Conservation (phyloP, 192 early-diverging fungal genomes). For the Backusella liffmaniae region DNA sequence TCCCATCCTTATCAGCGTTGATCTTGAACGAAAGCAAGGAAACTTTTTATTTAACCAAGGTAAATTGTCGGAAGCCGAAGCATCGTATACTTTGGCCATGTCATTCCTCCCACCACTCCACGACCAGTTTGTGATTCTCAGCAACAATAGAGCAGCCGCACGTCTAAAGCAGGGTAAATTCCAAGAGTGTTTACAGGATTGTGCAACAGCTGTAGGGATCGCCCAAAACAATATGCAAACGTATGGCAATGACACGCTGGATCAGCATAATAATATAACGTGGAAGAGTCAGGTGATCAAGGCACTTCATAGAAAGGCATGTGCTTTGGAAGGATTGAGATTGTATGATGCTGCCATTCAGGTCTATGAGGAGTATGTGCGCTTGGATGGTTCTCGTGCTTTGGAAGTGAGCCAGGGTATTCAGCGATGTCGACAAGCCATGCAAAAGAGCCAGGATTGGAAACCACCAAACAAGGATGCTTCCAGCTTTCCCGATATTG, state of each 20-base stretch:
- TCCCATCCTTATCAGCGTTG: slow-evolving; percentile 31
- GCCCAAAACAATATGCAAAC: slow-evolving; percentile 17
- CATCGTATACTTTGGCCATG: slow-evolving; percentile 69
- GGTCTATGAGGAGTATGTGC: slow-evolving; percentile 51
- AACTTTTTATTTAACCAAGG: slow-evolving; percentile 89
- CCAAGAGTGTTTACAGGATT: slow-evolving; percentile 65
- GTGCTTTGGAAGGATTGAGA: slow-evolving; percentile 79
- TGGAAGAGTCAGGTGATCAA: slow-evolving; percentile 69
- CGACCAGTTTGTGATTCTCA: slow-evolving; percentile 58
- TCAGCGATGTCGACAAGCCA: slow-evolving; percentile 42
- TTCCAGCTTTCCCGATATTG: slow-evolving; percentile 19
- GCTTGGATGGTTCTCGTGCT: slow-evolving; percentile 28
- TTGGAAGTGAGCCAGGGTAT: slow-evolving; percentile 43
- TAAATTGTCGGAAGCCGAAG: slow-evolving; percentile 78
- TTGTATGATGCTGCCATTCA: slow-evolving; percentile 70
- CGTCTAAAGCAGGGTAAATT: slow-evolving; percentile 87
- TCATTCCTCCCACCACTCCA: slow-evolving; percentile 62
- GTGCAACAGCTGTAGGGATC: slow-evolving; percentile 43
- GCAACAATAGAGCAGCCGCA: slow-evolving; percentile 88
- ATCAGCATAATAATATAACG: background rate
- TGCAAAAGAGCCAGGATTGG: slow-evolving; percentile 7
- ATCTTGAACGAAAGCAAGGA: slow-evolving; percentile 56
- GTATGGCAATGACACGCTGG: slow-evolving; percentile 27
- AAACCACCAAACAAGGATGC: background rate
- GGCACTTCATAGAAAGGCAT: slow-evolving; percentile 73